A percentile compares a stretch with the other conserved stretches of the same genome.
Conservation (phyloP, 2,329 filamentous ascomycete species). For the Pseudopyrenochaeta lycopersici region DNA sequence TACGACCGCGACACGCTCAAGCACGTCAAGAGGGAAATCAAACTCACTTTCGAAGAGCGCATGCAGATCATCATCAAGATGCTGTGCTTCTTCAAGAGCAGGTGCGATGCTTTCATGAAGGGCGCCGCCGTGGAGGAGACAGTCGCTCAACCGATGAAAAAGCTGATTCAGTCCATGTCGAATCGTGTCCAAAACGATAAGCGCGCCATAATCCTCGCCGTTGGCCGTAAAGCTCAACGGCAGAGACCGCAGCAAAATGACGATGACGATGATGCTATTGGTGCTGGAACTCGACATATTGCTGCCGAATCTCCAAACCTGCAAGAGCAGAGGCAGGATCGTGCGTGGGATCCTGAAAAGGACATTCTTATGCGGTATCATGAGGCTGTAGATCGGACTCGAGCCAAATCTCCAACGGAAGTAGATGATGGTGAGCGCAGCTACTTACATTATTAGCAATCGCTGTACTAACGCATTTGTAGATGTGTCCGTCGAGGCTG, state of each 20-base stretch:
- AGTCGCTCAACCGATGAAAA: not conserved
- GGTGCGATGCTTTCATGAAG: constrained; percentile 3
- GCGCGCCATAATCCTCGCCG: not conserved
- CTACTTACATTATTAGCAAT: no score
- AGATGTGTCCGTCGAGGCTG: no score
- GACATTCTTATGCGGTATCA: no score
- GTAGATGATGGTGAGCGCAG: no score
- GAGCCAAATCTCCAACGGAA: no score
- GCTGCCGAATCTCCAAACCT: not conserved
- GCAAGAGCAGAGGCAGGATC: no score
- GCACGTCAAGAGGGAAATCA: not conserved
- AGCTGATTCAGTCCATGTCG: not conserved
- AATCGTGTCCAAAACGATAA: not conserved
- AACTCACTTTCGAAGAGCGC: constrained; percentile 3
- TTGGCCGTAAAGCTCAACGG: not conserved
- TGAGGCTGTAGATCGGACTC: no score
- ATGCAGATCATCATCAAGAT: not conserved
- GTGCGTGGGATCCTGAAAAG: no score
- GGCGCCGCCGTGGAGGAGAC: not conserved
- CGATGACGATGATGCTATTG: not conserved
- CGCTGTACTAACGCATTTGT: no score
- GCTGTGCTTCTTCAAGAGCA: constrained; percentile 3
- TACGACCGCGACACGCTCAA: not conserved
- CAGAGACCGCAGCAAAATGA: no score
- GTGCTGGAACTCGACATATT: not conserved